phyloP scores from a whole-genome alignment of 345 rosid species.

The Pistacia atlantica region DNA sequence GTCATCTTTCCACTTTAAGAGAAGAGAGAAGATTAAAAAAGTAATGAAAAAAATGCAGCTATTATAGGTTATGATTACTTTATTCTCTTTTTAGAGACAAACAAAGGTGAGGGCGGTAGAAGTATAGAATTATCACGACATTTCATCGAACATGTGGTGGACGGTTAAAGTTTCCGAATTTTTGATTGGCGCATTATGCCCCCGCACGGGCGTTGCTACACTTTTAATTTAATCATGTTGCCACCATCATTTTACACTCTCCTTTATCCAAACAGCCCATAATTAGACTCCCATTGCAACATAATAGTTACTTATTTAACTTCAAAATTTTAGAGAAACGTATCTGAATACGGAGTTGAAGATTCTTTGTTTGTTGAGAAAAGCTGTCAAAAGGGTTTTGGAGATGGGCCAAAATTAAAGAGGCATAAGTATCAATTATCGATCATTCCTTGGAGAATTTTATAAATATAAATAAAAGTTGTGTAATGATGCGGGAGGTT shows the following conservation, averaged over 20 bases:
- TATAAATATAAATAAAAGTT: background rate
- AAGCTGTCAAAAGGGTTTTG: background rate
- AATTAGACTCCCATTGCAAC: background rate
- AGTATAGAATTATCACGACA: background rate
- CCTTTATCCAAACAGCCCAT: background rate
- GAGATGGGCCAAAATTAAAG: background rate
- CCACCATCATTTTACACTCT: background rate
- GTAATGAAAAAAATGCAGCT: no score
- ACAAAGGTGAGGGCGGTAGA: background rate
- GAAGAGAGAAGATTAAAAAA: no score
- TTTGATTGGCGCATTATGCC: constrained; percentile 13
- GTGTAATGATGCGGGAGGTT: background rate
- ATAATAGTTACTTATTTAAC: background rate
- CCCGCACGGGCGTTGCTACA: constrained; percentile 10
- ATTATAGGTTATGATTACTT: background rate
- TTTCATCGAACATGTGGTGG: background rate
- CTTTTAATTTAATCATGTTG: background rate
- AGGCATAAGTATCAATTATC: no score
- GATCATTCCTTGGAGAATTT: background rate
- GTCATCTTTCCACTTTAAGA: no score
- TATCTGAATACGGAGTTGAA: no score
- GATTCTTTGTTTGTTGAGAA: background rate
- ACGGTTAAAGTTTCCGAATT: background rate
- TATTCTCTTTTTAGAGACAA: background rate
- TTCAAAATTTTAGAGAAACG: background rate